These are phyloP conservation scores for Cladobotryum mycophilum DNA, from an alignment of 2,329 filamentous ascomycete genomes.

Conservation along the genomic window DNA sequence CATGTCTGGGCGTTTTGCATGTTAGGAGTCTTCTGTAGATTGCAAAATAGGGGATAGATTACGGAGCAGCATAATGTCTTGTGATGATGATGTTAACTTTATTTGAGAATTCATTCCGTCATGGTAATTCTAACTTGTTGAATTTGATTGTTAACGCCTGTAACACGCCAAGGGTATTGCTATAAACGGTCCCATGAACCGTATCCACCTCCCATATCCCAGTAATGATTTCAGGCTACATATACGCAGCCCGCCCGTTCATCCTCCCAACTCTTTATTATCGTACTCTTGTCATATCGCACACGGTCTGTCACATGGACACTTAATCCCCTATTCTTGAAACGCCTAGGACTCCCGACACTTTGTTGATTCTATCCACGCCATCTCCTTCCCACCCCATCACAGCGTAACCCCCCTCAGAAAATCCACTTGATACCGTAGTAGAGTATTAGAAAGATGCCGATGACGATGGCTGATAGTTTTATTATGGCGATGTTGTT, in stretches of 20 bases:
- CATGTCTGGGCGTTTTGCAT: conserved; percentile 28
- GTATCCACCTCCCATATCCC: neutral
- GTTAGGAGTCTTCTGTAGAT: conserved; percentile 27
- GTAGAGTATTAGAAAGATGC: conserved; percentile 65
- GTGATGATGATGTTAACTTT: neutral
- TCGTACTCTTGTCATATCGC: too few relatives aligned
- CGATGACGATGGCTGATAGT: conserved; percentile 76
- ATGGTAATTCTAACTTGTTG: neutral
- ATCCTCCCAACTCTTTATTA: too few relatives aligned
- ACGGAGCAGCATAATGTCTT: conserved; percentile 1
- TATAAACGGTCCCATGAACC: neutral
- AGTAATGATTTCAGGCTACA: neutral
- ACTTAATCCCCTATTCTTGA: neutral
- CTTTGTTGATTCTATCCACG: too few relatives aligned
- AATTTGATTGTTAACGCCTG: conserved; percentile 6
- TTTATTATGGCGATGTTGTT: conserved; percentile 91
- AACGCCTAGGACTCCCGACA: too few relatives aligned
- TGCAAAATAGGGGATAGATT: conserved; percentile 15
- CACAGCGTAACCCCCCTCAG: conserved; percentile 24
- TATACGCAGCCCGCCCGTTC: neutral
- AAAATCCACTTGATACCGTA: conserved; percentile 63
- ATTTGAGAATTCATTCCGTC: conserved; percentile 3
- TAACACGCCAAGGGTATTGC: conserved; percentile 14
- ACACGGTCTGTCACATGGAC: too few relatives aligned
- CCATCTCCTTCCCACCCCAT: too few relatives aligned